Evolutionary conservation across 2,329 filamentous ascomycete genomes (phyloP), one percentile per base, ranked within the genome.

Genomic region (Xylaria polymorpha): DNA sequence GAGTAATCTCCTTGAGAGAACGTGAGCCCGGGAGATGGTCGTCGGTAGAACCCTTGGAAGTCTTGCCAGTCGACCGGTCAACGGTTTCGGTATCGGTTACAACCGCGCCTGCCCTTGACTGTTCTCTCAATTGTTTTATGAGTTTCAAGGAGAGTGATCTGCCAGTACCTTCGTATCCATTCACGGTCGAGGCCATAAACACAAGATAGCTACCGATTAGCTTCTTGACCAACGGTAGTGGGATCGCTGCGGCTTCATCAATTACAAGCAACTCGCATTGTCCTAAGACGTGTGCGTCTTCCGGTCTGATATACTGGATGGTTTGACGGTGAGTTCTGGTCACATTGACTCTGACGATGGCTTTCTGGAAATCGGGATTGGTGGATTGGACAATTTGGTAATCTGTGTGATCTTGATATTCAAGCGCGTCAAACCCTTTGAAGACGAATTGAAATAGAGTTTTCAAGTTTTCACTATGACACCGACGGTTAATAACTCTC

Each of bases 171-270:
- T 99, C 96, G 79, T 99, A 99, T 67, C 96, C 96, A 78, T 98
- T 98, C 83, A 99, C 98, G 1, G 96, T 99, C 0, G 96, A 99
- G 0, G 97, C 94, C 96, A 99, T 98, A 82, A 99, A 99, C 9
- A 98, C 94, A 44, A 99, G 85, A 80, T 99, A 99, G 15, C 95
- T 95, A 0, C 96, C 96, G 89, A 99, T 94, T 48, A 99, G 86
- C 82, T 98, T 98, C 74, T 92, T 88, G 8, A 99, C 96, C 2
- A 98, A 84, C 0, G 96, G 96, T 12, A 99, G 82, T 14, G 97
- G 96, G 71, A 99, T 99, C 1, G 97, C 97, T 14, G 96, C 96
- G 18, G 96, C 96, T 81, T 99, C 96, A 81, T 99, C 96, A 72
- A 99, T 98, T 9, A 99, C 95, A 12, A 99, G 84, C 46, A 99